Base-by-base conservation (phyloP, 495 filamentous ascomycete genomes). In the Bombardia bombarda region DNA sequence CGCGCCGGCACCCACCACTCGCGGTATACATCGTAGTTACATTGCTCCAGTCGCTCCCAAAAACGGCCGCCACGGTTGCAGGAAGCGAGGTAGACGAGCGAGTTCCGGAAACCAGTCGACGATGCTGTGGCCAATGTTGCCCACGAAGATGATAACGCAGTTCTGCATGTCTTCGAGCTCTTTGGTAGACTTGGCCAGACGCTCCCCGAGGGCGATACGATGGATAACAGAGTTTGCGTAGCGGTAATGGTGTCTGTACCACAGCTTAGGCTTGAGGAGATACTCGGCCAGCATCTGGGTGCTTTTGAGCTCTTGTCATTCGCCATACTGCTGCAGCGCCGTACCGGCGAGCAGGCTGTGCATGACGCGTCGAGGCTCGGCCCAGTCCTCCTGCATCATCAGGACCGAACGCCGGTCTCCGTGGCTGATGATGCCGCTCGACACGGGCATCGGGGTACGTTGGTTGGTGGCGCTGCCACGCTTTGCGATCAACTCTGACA, bases 21-120 rank as follows among this genome's bases (percentile, higher is more conserved):
- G 14, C 50, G 32, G 46, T 54, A 72, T 9, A 69, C 48, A 7
- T 57, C 39, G 28, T 61, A 43, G 40, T 68, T 53, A 25, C 50
- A 62, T 4, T 37, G 28, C 14, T 48, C 56, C 35, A 56, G 48
- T 7, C 38, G 25, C 40, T 60, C 61, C 62, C 64, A 70, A 32
- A n/a, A 52, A 31, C 13, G 26, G 25, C 0, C 68, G 58, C 70
- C 69, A 73, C 12, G 40, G 34, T 42, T 74, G 70, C 35, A 77
- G 47, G 4, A 40, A 38, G 9, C 40, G 47, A 1, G 70, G 70
- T 0, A 73, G 46, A 13, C 39, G 38, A 19, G 47, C 50, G 0
- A 74, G 43, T 10, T 47, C 32, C 1, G 71, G 69, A 43, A 68
- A 68, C 38, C 52, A 70, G 41, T 74, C 72, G 13, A 65, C 41